These are phyloP conservation scores for Acacia pycnantha DNA, from an alignment of 331 rosid species.

Conservation along the genomic window DNA sequence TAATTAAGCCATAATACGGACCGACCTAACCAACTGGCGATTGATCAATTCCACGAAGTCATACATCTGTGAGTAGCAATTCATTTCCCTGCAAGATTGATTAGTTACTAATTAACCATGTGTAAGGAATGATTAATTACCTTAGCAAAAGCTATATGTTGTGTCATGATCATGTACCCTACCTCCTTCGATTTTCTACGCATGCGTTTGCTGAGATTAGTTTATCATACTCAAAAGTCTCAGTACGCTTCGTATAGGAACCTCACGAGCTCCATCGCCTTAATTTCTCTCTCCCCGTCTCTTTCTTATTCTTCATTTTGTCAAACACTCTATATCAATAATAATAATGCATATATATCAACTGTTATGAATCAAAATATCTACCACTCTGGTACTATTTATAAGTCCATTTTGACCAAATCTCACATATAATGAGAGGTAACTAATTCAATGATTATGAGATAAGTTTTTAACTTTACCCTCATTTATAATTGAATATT, in stretches of 20 bases:
- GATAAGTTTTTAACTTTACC: too few species aligned
- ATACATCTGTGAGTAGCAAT: neutral
- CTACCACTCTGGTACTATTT: too few species aligned
- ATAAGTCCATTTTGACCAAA: too few species aligned
- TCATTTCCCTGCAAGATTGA: neutral
- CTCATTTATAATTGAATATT: too few species aligned
- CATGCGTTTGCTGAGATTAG: neutral
- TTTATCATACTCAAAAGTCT: neutral
- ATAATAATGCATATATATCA: neutral
- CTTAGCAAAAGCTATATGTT: neutral
- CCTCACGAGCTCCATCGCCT: neutral
- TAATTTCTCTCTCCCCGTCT: neutral
- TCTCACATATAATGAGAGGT: too few species aligned
- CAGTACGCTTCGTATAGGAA: neutral
- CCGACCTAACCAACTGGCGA: neutral
- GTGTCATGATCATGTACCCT: neutral
- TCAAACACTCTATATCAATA: neutral
- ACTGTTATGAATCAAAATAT: neutral
- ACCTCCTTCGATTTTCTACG: neutral
- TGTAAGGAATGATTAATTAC: neutral
- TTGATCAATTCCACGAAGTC: neutral
- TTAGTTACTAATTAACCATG: neutral
- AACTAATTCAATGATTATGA: too few species aligned
- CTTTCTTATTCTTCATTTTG: neutral
- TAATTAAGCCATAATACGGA: neutral